A percentile compares a stretch with the other conserved stretches of the same genome.
Conservation (phyloP, 257 asterid genomes). For the Capsicum baccatum region DNA sequence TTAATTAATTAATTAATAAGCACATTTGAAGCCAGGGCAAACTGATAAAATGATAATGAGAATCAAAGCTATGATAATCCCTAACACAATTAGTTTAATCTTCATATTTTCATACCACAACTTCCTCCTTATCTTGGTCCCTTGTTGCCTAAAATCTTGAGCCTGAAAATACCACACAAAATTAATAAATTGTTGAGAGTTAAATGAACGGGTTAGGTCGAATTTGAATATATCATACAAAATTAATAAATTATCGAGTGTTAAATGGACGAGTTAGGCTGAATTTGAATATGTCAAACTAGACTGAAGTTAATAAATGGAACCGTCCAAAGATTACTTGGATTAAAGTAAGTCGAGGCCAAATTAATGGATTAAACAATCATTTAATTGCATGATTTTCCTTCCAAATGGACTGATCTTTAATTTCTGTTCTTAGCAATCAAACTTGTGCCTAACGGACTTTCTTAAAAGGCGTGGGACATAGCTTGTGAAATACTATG, state of each 20-base stretch:
- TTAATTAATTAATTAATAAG: background rate
- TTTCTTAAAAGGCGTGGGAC: no score
- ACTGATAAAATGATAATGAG: slow-evolving; percentile 48
- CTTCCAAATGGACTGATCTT: no score
- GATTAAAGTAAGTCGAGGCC: no score
- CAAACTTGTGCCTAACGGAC: no score
- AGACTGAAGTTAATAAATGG: no score
- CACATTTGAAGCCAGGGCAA: slow-evolving; percentile 55
- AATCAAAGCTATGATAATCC: slow-evolving; percentile 39
- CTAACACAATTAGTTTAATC: slow-evolving; percentile 53
- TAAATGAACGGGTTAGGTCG: background rate
- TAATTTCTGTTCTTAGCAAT: no score
- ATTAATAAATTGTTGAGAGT: background rate
- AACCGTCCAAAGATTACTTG: no score
- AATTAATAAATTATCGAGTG: background rate
- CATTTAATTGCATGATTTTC: no score
- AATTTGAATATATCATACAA: background rate
- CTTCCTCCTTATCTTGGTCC: slow-evolving; percentile 52
- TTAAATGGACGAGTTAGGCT: no score
- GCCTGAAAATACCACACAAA: slow-evolving; percentile 44
- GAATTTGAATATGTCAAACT: no score
- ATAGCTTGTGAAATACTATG: no score
- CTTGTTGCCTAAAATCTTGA: slow-evolving; percentile 57
- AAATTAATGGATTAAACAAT: no score
- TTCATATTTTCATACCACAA: slow-evolving; percentile 63